Base-by-base conservation (phyloP, 1,284 basidiomycete genomes). In the Sanghuangporus weigelae region DNA sequence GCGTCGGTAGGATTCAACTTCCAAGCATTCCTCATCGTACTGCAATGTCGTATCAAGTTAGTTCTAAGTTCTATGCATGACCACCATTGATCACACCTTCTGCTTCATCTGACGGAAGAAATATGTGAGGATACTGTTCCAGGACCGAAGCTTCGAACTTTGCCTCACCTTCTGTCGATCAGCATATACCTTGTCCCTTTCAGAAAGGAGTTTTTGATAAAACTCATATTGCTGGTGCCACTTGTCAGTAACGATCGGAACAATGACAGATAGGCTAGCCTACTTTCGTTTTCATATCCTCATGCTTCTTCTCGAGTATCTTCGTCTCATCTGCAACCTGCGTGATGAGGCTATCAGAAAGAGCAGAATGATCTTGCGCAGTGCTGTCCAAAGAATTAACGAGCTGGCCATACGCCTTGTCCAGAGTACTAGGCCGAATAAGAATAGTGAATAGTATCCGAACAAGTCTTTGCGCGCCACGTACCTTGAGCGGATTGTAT, bases 11-110 rank as follows among this genome's bases (percentile, higher is more conserved):
- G 79, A 74, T 70, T 89, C 89, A 14, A 90, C 82, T 71, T 90
- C 89, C 19, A 71, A 70, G 71, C 91, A 93, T 68, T 90, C 85
- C 46, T 86, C 86, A 67, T 92, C 88, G 69, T 93, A 93, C 89
- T 92, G 26, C 26, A 31, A 31, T 31, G 65, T 23, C 53, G 55
- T 26, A 55, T 51, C 49, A 53, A 64, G 68, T 40, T 63, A 38
- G 56, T 60, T 67, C 58, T 44, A 7, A 62, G 26, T 57, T 35
- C 44, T 58, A 55, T 31, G 50, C 31, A 14, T 7, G 36, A 48
- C 42, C 56, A 61, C 36, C 16, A 59, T 46, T n/a, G 56, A 11
- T 50, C 67, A 26, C 66, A 82, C 90, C 83, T 91, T 92, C 72
- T 86, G 84, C 73, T 92, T 92, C 65, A 76, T 84, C 90, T 92